Evolutionary conservation across 495 filamentous ascomycete species (phyloP), one percentile per base, ranked within the genome.

Genomic region (Stereocaulon alpinum): DNA sequence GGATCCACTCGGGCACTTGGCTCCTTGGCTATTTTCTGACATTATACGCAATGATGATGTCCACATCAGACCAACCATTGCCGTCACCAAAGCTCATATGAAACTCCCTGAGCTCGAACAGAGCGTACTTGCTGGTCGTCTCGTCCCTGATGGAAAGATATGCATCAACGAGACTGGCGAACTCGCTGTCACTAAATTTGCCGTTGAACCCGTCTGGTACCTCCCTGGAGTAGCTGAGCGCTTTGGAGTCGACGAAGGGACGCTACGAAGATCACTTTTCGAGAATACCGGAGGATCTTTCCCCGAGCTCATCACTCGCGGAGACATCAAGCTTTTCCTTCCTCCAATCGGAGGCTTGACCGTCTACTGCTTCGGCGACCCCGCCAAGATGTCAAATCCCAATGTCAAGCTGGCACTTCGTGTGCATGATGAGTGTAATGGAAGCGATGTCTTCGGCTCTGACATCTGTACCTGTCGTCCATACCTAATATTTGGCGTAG

Each of bases 391-490:
- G 80, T 85, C 89, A 18, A 88, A 98, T 68, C 83, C 88, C 47
- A 89, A 86, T 47, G 88, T 88, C 53, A 82, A 81, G 61, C 78
- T 97, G 49, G 86, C 93, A 30, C 78, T 98, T 61, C 89, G 93
- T 54, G 86, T 98, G 49, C 93, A 98, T 72, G 93, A 98, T 71
- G 93, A 96, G 74, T 80, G 69, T 47, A 64, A 58, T 56, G 49
- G 93, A 57, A 91, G 87, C 71, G 93, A 98, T 77, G 93, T 98
- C 56, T 98, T 98, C 72, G 91, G 95, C 60, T 95, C 89, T 40
- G 93, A 98, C 72, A 98, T 98, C 70, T 98, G 93, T 74, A 98
- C 93, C 30, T 96, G 93, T 27, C 83, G 93, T 45, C 93, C 93
- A 37, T 98, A 98, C 67, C 82, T 98, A 58, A 93, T 95, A 63